Evolutionary conservation across 257 asterid genomes (phyloP).

Genomic region (Scutellaria barbata): DNA sequence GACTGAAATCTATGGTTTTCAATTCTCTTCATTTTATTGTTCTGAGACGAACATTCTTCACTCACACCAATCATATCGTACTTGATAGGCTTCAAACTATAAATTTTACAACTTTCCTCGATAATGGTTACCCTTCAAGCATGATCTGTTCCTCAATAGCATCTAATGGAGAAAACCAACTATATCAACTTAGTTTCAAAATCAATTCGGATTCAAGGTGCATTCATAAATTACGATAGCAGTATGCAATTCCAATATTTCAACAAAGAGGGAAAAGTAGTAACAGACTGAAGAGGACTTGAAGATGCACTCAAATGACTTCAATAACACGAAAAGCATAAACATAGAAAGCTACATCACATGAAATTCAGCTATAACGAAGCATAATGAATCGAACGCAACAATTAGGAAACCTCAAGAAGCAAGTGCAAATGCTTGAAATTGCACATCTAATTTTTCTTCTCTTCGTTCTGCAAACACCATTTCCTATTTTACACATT

Average conservation of each 20-base stretch:
- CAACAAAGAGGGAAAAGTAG: background rate
- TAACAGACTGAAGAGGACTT: background rate
- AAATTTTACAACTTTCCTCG: conserved; percentile 10
- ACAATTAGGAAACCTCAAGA: background rate
- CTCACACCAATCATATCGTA: conserved; percentile 43
- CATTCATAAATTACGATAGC: conserved; percentile 11
- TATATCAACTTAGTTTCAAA: background rate
- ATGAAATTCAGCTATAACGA: background rate
- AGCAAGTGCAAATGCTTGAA: conserved; percentile 2
- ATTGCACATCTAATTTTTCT: background rate
- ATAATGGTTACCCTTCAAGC: conserved; percentile 14
- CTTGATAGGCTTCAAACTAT: conserved; percentile 31
- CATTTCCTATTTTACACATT: conserved; percentile 10
- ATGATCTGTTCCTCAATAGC: conserved; percentile 23
- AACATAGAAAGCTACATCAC: background rate
- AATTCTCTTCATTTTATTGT: conserved; percentile 46
- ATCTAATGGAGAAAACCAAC: conserved; percentile 17
- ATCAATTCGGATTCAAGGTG: background rate
- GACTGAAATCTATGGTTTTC: conserved; percentile 55
- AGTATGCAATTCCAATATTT: background rate
- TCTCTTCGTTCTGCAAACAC: background rate
- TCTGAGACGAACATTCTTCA: conserved; percentile 51
- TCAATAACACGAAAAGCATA: conserved; percentile 23
- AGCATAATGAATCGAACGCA: conserved; percentile 2
- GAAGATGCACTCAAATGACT: background rate